Base-by-base conservation (phyloP, 75 land plant species). In the Isoetes taiwanensis region DNA sequence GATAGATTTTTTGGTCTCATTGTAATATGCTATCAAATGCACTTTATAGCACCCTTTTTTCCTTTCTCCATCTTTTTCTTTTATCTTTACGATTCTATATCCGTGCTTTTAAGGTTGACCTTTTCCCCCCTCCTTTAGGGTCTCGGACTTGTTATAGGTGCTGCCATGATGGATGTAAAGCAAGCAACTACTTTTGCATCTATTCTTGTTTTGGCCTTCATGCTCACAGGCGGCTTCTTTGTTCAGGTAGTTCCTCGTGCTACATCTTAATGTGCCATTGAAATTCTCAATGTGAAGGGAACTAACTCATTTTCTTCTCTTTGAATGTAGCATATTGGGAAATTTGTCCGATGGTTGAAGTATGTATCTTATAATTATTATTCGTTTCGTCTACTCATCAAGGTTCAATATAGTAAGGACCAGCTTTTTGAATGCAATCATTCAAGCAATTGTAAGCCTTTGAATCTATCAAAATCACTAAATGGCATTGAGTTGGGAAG, bases 131-230 rank as follows among this genome's bases (percentile, higher is more conserved):
- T n/a, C n/a, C n/a, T n/a, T n/a, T n/a, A 54, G 52, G 72, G 81
- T 25, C 60, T 81, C 1, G 84, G 84, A 1, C 62, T 74, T 1
- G 71, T 80, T 0, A 23, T 78, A 0, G 84, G 84, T 6, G 84
- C 84, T 1, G 10, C 55, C 0, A 34, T 82, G 21, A 78, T 85
- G 90, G 75, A 85, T 33, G 69, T 62, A 19, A 78, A 73, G 64
- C 53, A 69, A 9, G 90, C 82, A 2, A 76, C 82, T 1, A 76
- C 72, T 4, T 42, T 85, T n/a, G 90, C 68, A 14, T 67, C 90
- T 2, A 81, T 85, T 0, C 63, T 65, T 2, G 70, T 69, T 66
- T 73, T 81, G 0, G 41, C 67, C 2, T 82, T 85, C 57, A 52
- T 71, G 31, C 69, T 85, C 2, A 73, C 80, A 1, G 72, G 72